These are phyloP conservation scores for Puya raimondii DNA, from an alignment of 176 grass and related monocot genomes.

Conservation along the genomic window DNA sequence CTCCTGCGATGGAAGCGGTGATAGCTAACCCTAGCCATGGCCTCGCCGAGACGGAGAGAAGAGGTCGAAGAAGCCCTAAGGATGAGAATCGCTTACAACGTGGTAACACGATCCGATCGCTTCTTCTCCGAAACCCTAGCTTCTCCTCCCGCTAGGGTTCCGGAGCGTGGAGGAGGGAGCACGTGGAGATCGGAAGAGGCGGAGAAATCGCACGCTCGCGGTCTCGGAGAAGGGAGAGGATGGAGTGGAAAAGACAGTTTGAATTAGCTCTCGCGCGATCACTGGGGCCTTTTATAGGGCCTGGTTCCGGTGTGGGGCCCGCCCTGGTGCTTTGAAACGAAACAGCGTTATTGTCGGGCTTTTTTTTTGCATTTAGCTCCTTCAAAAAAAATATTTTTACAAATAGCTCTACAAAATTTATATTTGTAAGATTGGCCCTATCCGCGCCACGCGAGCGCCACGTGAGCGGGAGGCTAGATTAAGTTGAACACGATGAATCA, in stretches of 20 bases:
- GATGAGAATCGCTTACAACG: slow-evolving; percentile 7
- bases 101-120: background rate
- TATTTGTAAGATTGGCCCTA: no score
- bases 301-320: background rate
- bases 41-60: background rate
- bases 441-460: no score
- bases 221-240: background rate
- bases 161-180: background rate
- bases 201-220: background rate
- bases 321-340: no score
- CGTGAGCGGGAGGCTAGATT: no score
- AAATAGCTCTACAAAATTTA: no score
- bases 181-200: no score
- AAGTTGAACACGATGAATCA: no score
- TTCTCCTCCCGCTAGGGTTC: background rate
- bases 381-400: no score
- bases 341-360: no score
- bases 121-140: background rate
- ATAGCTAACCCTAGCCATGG: background rate
- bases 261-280: background rate
- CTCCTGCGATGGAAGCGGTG: background rate
- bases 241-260: background rate
- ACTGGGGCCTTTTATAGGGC: background rate
- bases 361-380: no score
- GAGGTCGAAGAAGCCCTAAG: background rate